Percentiles rank a stretch among this genome's conserved stretches.
These are phyloP conservation scores for Geosmithia flava DNA, from an alignment of 2,329 filamentous ascomycete species.

Conservation along the genomic window DNA sequence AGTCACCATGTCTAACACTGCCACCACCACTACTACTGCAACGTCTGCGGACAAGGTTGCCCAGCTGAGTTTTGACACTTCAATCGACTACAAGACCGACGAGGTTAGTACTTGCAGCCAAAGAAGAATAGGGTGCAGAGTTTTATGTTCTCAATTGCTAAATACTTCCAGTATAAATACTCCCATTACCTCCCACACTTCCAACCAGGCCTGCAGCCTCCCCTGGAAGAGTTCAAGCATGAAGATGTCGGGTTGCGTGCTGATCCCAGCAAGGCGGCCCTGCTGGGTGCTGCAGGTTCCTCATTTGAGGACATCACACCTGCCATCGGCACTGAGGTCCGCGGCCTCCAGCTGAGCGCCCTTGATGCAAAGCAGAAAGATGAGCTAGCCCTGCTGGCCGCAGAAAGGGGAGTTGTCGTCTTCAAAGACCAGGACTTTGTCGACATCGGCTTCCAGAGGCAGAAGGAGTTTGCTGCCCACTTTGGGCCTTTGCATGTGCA, in stretches of 20 bases:
- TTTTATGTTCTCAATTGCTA: neutral
- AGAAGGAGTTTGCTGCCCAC: slow-evolving; percentile 39
- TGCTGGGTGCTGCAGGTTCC: slow-evolving; percentile 42
- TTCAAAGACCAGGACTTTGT: slow-evolving; percentile 22
- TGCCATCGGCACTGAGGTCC: slow-evolving; percentile 26
- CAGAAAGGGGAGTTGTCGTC: slow-evolving; percentile 25
- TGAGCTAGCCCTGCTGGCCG: slow-evolving; percentile 22
- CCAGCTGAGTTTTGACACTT: neutral
- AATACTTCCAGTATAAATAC: neutral
- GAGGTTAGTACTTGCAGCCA: neutral
- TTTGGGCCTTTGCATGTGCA: slow-evolving; percentile 67
- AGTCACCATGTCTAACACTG: neutral
- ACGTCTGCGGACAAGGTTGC: neutral
- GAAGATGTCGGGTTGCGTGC: slow-evolving; percentile 52
- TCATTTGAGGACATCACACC: slow-evolving; percentile 8
- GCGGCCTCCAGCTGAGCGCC: slow-evolving; percentile 24
- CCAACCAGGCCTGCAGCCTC: slow-evolving; percentile 8
- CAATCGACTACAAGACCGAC: neutral
- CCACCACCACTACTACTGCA: neutral
- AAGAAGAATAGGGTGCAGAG: no score
- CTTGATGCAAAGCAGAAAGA: slow-evolving; percentile 42
- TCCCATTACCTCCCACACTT: slow-evolving; percentile 5
- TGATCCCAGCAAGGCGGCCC: slow-evolving; percentile 48
- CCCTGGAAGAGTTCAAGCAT: slow-evolving; percentile 28
- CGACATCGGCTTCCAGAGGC: slow-evolving; percentile 21